These are phyloP conservation scores for Saccharomycopsis sp. DNA, from an alignment of 805 yeast species.

Conservation along the genomic window DNA sequence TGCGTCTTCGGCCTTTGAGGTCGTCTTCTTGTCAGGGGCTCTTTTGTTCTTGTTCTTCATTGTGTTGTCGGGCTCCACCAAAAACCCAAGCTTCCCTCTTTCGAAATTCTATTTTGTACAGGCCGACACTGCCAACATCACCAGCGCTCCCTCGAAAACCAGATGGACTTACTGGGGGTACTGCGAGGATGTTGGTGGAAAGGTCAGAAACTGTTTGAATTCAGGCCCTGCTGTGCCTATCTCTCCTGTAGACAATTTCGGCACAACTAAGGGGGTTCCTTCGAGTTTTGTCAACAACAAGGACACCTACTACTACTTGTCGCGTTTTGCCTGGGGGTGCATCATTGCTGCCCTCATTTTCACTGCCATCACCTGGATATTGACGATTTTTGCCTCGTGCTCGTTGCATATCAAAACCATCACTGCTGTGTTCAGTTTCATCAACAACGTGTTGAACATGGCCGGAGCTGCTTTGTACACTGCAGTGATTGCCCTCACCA, in stretches of 20 bases:
- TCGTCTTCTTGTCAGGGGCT: constrained; percentile 17
- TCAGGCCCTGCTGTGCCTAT: constrained; percentile 75
- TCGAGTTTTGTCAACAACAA: constrained; percentile 40
- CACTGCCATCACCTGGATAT: constrained; percentile 53
- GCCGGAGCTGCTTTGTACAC: constrained; percentile 19
- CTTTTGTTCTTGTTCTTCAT: constrained; percentile 48
- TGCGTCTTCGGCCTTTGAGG: not conserved
- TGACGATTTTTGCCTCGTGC: constrained; percentile 49
- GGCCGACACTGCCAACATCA: constrained; percentile 59
- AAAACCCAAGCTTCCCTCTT: constrained; percentile 43
- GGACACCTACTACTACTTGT: constrained; percentile 53
- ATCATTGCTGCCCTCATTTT: constrained; percentile 51
- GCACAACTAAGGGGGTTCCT: constrained; percentile 30
- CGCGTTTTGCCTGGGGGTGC: constrained; percentile 65
- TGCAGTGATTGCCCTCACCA: constrained; percentile 53
- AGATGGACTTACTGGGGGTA: constrained; percentile 84
- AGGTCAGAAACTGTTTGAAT: constrained; percentile 43
- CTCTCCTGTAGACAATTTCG: constrained; percentile 74
- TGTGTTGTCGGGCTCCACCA: constrained; percentile 57
- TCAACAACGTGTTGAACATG: constrained; percentile 10
- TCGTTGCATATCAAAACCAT: constrained; percentile 49
- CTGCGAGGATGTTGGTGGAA: constrained; percentile 38
- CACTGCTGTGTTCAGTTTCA: constrained; percentile 32
- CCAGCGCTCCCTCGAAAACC: constrained; percentile 36
- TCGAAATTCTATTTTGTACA: constrained; percentile 69